Evolutionary conservation across 2,329 filamentous ascomycete species (phyloP).

Genomic region (Pseudomassariella vexata): DNA sequence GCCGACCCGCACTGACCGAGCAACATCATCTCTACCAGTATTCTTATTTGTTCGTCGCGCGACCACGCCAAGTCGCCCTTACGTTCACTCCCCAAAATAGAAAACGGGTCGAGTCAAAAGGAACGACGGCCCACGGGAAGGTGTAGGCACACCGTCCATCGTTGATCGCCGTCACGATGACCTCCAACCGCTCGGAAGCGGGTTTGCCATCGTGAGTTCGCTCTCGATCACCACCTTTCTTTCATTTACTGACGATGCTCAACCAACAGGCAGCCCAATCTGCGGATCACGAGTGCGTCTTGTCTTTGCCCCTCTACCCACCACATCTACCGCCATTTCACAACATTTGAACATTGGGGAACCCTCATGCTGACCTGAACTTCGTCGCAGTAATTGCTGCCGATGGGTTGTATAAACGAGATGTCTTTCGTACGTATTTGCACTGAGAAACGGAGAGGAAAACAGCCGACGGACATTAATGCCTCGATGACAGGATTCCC

Average conservation of each 20-base stretch:
- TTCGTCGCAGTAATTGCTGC: slow-evolving; percentile 80
- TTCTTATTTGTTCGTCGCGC: too few species aligned
- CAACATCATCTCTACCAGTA: too few species aligned
- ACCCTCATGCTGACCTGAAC: slow-evolving; percentile 29
- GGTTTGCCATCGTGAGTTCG: slow-evolving; percentile 57
- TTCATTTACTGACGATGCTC: slow-evolving; percentile 22
- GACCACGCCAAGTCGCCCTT: too few species aligned
- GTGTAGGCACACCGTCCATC: too few species aligned
- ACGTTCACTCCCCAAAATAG: too few species aligned
- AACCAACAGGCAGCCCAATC: slow-evolving; percentile 65
- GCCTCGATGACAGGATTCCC: slow-evolving; percentile 66
- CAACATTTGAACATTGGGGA: too few species aligned
- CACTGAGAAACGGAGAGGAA: not conserved
- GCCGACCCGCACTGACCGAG: too few species aligned
- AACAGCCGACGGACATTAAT: slow-evolving; percentile 6
- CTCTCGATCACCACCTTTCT: slow-evolving; percentile 5
- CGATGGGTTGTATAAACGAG: slow-evolving; percentile 96
- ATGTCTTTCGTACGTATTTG: slow-evolving; percentile 84
- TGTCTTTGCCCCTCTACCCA: slow-evolving; percentile 14
- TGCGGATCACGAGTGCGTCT: slow-evolving; percentile 83
- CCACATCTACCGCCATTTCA: slow-evolving; percentile 7
- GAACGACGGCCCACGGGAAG: too few species aligned
- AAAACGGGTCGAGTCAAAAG: too few species aligned
- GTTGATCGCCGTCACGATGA: slow-evolving; percentile 33
- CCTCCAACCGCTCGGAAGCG: slow-evolving; percentile 47